Evolutionary conservation across 2,329 filamentous ascomycete genomes (phyloP).

Genomic region (Ceratocystiopsis minuta): DNA sequence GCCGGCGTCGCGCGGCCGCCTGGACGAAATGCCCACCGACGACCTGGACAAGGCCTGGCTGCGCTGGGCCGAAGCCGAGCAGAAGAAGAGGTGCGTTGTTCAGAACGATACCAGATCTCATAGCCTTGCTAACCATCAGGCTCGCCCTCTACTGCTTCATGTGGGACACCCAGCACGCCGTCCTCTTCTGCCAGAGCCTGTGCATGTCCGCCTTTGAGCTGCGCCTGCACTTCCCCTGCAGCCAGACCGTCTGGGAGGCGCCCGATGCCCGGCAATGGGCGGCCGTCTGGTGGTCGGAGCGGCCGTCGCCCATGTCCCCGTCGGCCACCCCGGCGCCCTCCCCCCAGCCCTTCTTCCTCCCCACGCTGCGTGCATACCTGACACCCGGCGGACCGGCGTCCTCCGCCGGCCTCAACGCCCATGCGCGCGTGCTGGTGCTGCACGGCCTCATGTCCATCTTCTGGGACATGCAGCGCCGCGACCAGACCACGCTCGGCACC

Average conservation of each 20-base stretch:
- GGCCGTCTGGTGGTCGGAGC: neutral
- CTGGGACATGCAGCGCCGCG: conserved; percentile 10
- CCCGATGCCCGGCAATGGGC: conserved; percentile 1
- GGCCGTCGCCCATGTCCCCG: neutral
- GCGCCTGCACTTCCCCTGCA: conserved; percentile 6
- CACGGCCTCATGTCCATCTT: conserved; percentile 8
- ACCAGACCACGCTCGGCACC: conserved; percentile 7
- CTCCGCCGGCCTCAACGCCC: neutral
- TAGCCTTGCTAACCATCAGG: neutral
- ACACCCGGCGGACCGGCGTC: neutral
- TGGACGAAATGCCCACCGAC: neutral
- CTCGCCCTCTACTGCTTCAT: conserved; percentile 8
- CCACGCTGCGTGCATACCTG: neutral
- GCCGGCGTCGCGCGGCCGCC: neutral
- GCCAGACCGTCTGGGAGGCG: conserved; percentile 7
- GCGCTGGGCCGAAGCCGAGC: conserved; percentile 5
- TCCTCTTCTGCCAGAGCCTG: conserved; percentile 10
- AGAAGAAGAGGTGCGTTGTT: conserved; percentile 5
- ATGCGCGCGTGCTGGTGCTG: conserved; percentile 5
- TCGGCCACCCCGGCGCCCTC: too few species aligned
- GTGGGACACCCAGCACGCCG: conserved; percentile 10
- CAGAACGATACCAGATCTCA: too few species aligned
- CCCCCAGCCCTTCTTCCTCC: conserved; percentile 1
- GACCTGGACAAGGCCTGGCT: conserved; percentile 2
- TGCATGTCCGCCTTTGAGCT: conserved; percentile 10